These are phyloP conservation scores for Russula sp. DNA, from an alignment of 768 basidiomycete species.

Conservation along the genomic window DNA sequence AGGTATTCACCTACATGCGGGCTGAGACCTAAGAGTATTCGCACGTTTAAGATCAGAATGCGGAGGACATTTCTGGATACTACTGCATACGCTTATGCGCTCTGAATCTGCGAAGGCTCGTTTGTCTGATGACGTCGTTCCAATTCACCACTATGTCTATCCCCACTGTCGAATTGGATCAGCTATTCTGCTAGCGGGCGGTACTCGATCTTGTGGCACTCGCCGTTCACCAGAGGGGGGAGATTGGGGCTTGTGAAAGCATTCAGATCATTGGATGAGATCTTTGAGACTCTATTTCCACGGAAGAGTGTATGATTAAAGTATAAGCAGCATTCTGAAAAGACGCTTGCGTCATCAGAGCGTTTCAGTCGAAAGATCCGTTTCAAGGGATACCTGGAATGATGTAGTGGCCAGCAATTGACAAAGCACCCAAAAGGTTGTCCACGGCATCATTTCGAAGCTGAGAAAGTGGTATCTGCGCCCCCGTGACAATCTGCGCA, in stretches of 20 bases:
- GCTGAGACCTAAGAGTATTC: slow-evolving; percentile 54
- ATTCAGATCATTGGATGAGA: slow-evolving; percentile 74
- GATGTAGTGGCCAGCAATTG: slow-evolving; percentile 84
- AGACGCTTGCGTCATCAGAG: neutral
- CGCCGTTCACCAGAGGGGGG: slow-evolving; percentile 73
- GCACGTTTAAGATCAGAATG: neutral
- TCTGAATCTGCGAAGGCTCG: slow-evolving; percentile 67
- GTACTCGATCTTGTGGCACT: slow-evolving; percentile 13
- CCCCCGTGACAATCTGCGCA: slow-evolving; percentile 77
- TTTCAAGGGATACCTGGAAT: slow-evolving; percentile 61
- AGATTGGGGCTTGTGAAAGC: slow-evolving; percentile 87
- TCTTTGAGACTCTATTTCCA: slow-evolving; percentile 79
- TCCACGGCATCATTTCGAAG: slow-evolving; percentile 93
- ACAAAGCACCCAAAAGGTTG: slow-evolving; percentile 83
- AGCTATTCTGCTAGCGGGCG: neutral
- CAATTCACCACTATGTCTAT: slow-evolving; percentile 89
- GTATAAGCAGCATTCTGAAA: slow-evolving; percentile 75
- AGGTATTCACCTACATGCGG: slow-evolving; percentile 64
- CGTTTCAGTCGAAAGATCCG: neutral
- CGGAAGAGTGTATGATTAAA: slow-evolving; percentile 88
- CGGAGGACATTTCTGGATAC: neutral
- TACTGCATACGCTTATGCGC: slow-evolving; percentile 62
- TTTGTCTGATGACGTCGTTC: slow-evolving; percentile 82
- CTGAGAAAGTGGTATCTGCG: slow-evolving; percentile 89
- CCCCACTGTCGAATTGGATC: slow-evolving; percentile 48